phyloP scores from a whole-genome alignment of 495 filamentous ascomycete species.

The Talaromyces wortmannii region DNA sequence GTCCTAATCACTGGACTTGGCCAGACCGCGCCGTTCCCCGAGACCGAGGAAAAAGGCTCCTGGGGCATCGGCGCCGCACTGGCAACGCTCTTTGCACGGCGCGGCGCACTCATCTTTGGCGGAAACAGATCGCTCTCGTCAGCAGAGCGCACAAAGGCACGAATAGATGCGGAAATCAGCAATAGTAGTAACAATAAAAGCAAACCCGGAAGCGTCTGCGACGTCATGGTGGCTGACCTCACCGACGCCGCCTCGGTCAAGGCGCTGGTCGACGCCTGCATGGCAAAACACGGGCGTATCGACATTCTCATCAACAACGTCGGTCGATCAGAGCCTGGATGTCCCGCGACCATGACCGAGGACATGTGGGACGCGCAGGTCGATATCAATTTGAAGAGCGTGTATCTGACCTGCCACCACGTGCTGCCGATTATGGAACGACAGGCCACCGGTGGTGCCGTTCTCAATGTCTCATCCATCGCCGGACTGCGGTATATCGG shows the following conservation, averaged over 20 bases:
- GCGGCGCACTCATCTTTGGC: constrained; percentile 40
- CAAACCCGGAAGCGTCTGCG: constrained; percentile 13
- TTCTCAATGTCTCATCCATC: constrained; percentile 39
- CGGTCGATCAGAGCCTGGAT: constrained; percentile 39
- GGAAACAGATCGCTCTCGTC: constrained; percentile 31
- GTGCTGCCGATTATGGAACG: constrained; percentile 45
- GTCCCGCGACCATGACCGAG: constrained; percentile 39
- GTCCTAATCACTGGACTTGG: constrained; percentile 46
- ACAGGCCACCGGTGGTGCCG: constrained; percentile 24
- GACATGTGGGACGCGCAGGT: constrained; percentile 42
- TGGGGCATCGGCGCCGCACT: constrained; percentile 47
- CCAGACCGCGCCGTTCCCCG: constrained; percentile 19
- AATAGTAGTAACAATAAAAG: background rate
- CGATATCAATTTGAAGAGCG: constrained; percentile 45
- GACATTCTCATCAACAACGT: constrained; percentile 54
- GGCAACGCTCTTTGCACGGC: constrained; percentile 30
- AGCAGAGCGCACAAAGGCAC: constrained; percentile 22
- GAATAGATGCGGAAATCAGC: constrained; percentile 8
- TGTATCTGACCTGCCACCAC: constrained; percentile 39
- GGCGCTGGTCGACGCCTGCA: constrained; percentile 35
- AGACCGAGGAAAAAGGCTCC: constrained; percentile 4
- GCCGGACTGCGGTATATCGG: constrained; percentile 46
- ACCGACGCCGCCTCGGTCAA: constrained; percentile 34
- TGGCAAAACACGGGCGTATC: constrained; percentile 41
- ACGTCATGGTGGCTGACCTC: constrained; percentile 34